Evolutionary conservation across 2,329 filamentous ascomycete genomes (phyloP), one percentile per base, ranked within the genome.

Genomic region (Blumeria graminis): DNA sequence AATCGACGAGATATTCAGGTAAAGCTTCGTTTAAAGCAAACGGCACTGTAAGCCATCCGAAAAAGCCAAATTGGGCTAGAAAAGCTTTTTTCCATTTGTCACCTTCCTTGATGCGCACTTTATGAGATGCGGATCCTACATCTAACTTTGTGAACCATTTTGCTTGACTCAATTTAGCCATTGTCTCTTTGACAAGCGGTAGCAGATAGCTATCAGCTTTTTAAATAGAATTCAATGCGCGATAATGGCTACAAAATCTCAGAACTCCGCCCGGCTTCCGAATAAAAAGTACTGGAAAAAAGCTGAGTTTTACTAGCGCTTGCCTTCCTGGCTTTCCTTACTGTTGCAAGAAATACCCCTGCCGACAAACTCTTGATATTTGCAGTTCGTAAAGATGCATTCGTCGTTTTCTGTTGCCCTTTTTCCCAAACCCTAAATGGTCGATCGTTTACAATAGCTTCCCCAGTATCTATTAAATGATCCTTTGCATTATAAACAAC

Each of bases 81-180:
- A 55, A 46, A 34, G 54, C 36, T 1, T 36, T 46, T 18, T 45
- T 33, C 38, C 38, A 43, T 55, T 55, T 39, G 10, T 43, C 28
- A 9, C 54, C 54, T 45, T 43, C 28, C 5, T 46, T 46, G 6
- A 57, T 48, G 3, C 52, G 43, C 7, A 55, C 32, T 22, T 45
- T 43, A 36, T 55, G 16, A 18, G 41, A 57, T 6, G 51, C 34
- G 32, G 32, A 7, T 11, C 22, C 4, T 9, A 57, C 18, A 18
- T 57, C 33, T 6, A 55, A n/a, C 22, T 55, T 55, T 10, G 38
- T 55, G 34, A 55, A 45, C 34, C 28, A 45, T 41, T 22, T 55
- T 39, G 36, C 36, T 39, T 39, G 8, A 39, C 14, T 39, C 14
- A 39, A 14, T 39, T 39, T 39, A 39, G 36, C 36, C 8, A 39